Conservation (phyloP, 2,329 filamentous ascomycete genomes). For the Coniosporium tulheliwenetii region DNA sequence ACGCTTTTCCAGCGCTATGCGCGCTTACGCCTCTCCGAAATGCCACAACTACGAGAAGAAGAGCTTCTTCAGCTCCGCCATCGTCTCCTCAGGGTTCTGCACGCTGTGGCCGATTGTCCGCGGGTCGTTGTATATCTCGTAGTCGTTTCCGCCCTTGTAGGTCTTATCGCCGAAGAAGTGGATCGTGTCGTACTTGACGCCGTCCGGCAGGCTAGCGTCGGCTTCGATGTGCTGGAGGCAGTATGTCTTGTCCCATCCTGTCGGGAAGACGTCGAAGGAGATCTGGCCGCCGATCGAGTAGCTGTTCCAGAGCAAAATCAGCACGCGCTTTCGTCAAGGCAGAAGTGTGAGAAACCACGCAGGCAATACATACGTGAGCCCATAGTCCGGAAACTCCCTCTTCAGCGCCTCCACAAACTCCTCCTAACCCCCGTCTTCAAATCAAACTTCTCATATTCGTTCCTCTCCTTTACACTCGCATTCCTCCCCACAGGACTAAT, state of each 20-base stretch:
- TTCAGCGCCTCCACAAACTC: conserved; percentile 61
- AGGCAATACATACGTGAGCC: conserved; percentile 53
- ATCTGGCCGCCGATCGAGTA: conserved; percentile 95
- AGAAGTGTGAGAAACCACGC: not conserved
- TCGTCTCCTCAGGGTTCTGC: conserved; percentile 66
- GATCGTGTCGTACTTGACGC: conserved; percentile 67
- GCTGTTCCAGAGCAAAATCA: conserved; percentile 23
- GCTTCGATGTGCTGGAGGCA: conserved; percentile 76
- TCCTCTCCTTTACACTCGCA: conserved; percentile 62
- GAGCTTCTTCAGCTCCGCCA: conserved; percentile 61
- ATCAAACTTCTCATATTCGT: conserved; percentile 73
- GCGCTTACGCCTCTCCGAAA: not conserved
- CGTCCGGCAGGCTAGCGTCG: conserved; percentile 45
- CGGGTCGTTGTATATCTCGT: conserved; percentile 74
- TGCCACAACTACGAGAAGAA: conserved; percentile 30
- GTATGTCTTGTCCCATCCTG: conserved; percentile 98
- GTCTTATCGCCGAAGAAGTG: conserved; percentile 99
- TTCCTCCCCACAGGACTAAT: conserved; percentile 75
- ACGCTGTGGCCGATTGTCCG: conserved; percentile 79
- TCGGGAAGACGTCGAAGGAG: conserved; percentile 95
- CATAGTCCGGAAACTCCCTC: conserved; percentile 68
- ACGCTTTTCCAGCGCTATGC: not conserved
- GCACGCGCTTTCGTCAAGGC: no score
- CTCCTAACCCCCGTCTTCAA: conserved; percentile 59
- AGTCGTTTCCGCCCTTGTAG: conserved; percentile 80